Conservation (phyloP, 352 stramenopile genomes). For the Blastocystis sp. region DNA sequence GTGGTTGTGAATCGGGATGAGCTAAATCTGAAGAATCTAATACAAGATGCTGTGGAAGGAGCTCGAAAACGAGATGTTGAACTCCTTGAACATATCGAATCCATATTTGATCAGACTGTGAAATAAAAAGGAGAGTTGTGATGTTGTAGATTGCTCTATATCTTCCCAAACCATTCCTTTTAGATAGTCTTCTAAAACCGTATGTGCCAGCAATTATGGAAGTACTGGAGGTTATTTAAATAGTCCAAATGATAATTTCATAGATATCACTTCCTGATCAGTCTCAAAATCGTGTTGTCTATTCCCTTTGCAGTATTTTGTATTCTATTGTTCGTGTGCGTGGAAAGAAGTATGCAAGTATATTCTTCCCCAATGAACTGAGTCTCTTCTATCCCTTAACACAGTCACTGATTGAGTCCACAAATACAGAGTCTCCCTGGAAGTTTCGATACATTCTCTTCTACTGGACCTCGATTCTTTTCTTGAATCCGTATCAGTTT, state of each 20-base stretch:
- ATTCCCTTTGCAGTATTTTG: background rate
- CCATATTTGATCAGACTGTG: background rate
- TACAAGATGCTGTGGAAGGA: background rate
- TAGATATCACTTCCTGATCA: background rate
- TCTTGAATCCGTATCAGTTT: slow-evolving; percentile 34
- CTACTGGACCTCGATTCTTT: slow-evolving; percentile 21
- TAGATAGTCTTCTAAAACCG: background rate
- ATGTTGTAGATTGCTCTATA: background rate
- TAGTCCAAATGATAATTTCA: background rate
- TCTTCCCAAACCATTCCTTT: background rate
- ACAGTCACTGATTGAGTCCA: background rate
- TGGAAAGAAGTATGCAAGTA: background rate
- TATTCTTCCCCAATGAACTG: slow-evolving; percentile 36
- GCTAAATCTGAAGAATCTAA: background rate
- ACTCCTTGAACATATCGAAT: background rate
- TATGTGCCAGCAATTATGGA: background rate
- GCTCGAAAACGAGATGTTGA: background rate
- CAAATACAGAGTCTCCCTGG: background rate
- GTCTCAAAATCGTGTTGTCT: background rate
- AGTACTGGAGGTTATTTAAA: background rate
- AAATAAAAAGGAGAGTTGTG: background rate
- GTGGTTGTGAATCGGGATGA: background rate
- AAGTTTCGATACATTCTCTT: slow-evolving; percentile 10
- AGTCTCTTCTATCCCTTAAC: background rate
- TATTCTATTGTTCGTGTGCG: slow-evolving; percentile 18